A percentile compares a stretch with the other conserved stretches of the same genome.
Evolutionary conservation across 345 rosid species (phyloP).

Genomic region (Hibiscus tridactylites): DNA sequence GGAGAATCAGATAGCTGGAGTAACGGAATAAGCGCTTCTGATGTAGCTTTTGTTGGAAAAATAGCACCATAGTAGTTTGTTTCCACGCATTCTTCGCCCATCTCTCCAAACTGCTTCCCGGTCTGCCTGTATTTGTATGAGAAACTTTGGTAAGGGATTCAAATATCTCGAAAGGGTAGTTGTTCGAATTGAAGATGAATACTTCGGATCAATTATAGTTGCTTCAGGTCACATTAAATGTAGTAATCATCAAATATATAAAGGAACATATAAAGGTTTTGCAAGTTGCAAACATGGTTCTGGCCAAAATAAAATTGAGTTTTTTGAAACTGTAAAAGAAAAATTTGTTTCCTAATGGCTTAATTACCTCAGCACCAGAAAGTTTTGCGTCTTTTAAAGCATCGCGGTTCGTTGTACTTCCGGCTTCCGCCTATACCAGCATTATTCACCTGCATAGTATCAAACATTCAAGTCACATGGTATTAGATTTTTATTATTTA

Average conservation of each 20-base stretch:
- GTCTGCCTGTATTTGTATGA: constrained; percentile 10
- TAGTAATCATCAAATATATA: too few relatives aligned
- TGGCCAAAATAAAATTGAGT: background rate
- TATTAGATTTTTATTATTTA: background rate
- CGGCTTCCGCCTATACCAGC: constrained; percentile 40
- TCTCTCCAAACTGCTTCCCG: constrained; percentile 21
- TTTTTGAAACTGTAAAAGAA: too few relatives aligned
- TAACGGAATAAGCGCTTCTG: constrained; percentile 32
- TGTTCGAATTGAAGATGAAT: too few relatives aligned
- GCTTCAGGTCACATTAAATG: too few relatives aligned
- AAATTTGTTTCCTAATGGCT: background rate
- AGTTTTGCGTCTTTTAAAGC: constrained; percentile 11
- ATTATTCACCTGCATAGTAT: constrained; percentile 34
- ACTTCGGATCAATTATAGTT: too few relatives aligned
- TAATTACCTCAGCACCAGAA: constrained; percentile 18
- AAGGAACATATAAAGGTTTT: too few relatives aligned
- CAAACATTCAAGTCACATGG: background rate
- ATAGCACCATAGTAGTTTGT: constrained; percentile 47
- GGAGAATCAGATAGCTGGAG: constrained; percentile 30
- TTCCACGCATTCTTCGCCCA: constrained; percentile 26
- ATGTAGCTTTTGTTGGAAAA: constrained; percentile 40
- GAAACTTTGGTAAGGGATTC: background rate
- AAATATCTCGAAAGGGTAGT: too few relatives aligned
- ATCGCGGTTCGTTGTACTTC: constrained; percentile 18
- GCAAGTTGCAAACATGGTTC: background rate